Evolutionary conservation across 2,329 filamentous ascomycete genomes (phyloP).

Genomic region (Xylaria sp.): DNA sequence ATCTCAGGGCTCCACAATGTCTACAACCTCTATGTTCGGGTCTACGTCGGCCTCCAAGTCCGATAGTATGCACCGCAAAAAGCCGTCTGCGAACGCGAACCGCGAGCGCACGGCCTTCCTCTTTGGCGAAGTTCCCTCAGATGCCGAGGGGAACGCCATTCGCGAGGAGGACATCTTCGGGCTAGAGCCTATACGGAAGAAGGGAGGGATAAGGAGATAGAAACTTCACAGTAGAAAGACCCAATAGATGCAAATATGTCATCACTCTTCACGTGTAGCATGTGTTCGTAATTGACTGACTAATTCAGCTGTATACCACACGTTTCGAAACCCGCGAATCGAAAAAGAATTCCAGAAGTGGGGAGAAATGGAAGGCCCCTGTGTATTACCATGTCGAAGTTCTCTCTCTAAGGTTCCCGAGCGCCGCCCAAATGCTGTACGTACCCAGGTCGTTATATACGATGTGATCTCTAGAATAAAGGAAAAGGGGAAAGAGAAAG

Average conservation of each 20-base stretch:
- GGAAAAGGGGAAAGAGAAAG: neutral
- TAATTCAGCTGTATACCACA: neutral
- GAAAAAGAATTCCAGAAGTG: neutral
- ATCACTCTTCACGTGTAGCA: neutral
- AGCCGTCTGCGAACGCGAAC: conserved; percentile 56
- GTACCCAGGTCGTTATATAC: conserved; percentile 26
- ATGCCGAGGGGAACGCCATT: conserved; percentile 50
- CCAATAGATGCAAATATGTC: conserved; percentile 1
- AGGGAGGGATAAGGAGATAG: neutral
- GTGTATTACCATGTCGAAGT: conserved; percentile 20
- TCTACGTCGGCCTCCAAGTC: conserved; percentile 34
- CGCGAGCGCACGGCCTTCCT: conserved; percentile 68
- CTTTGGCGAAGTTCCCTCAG: conserved; percentile 63
- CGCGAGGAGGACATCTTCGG: conserved; percentile 65
- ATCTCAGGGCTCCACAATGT: conserved; percentile 25
- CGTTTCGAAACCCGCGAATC: neutral
- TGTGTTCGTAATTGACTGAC: too few species aligned
- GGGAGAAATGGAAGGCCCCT: neutral
- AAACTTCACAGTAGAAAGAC: neutral
- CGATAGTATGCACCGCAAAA: conserved; percentile 52
- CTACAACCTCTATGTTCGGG: conserved; percentile 32
- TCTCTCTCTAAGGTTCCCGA: conserved; percentile 20
- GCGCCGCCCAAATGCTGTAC: conserved; percentile 33
- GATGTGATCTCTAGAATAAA: conserved; percentile 28
- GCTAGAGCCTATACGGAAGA: conserved; percentile 59